A percentile compares a stretch with the other conserved stretches of the same genome.
These are phyloP conservation scores for Rhizomucor miehei DNA, from an alignment of 371 early-diverging fungal species.

Conservation along the genomic window DNA sequence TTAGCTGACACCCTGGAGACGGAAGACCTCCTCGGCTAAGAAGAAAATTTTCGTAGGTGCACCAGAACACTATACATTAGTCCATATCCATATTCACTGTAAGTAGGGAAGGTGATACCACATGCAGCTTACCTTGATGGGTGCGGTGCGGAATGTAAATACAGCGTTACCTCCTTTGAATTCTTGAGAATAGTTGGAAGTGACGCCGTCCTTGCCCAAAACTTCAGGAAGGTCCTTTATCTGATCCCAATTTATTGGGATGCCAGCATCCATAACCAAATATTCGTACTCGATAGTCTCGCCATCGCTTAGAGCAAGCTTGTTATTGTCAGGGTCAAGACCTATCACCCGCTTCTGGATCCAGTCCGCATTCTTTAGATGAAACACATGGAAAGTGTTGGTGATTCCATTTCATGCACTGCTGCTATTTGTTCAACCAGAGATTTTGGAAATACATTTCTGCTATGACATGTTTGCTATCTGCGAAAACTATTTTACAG, in stretches of 20 bases:
- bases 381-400: too few relatives aligned
- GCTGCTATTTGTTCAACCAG: too few relatives aligned
- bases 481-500: too few relatives aligned
- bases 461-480: too few relatives aligned
- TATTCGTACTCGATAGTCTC: conserved; percentile 76
- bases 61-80: conserved; percentile 82
- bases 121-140: conserved; percentile 60
- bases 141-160: conserved; percentile 88
- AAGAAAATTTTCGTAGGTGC: conserved; percentile 92
- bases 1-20: conserved; percentile 61
- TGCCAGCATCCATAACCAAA: conserved; percentile 86
- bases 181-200: conserved; percentile 78
- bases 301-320: conserved; percentile 66
- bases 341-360: conserved; percentile 65
- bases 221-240: conserved; percentile 75
- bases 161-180: conserved; percentile 84
- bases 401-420: too few relatives aligned
- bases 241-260: conserved; percentile 75
- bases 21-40: conserved; percentile 84
- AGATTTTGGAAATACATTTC: too few relatives aligned
- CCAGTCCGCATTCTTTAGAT: conserved; percentile 83
- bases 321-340: conserved; percentile 73
- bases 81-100: too few relatives aligned
- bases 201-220: conserved; percentile 80
- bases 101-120: background rate